Evolutionary conservation across 345 rosid species (phyloP).

Genomic region (Capsella bursapastoris): DNA sequence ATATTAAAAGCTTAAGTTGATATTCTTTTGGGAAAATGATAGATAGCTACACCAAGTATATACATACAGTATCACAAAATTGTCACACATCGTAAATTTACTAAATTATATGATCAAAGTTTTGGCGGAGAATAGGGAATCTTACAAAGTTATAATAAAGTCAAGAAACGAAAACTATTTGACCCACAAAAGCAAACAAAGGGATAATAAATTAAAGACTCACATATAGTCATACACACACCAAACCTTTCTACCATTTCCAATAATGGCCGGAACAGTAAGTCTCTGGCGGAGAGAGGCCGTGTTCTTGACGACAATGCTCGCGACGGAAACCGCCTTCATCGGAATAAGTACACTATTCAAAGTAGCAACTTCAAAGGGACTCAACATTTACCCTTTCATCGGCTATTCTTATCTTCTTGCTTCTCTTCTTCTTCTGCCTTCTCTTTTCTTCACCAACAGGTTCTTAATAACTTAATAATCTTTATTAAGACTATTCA

Average conservation of each 20-base stretch:
- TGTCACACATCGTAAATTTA: no score
- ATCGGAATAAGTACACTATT: constrained; percentile 72
- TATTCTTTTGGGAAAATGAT: no score
- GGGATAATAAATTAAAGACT: constrained; percentile 3
- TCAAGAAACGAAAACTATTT: no score
- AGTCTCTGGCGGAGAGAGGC: constrained; percentile 50
- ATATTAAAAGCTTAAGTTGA: no score
- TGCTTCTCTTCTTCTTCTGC: constrained; percentile 77
- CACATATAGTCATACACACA: not conserved
- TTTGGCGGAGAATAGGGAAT: no score
- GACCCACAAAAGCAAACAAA: not conserved
- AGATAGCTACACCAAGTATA: no score
- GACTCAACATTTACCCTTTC: constrained; percentile 71
- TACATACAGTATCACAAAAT: no score
- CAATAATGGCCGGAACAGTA: constrained; percentile 43
- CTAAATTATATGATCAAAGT: no score
- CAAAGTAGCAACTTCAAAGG: constrained; percentile 70
- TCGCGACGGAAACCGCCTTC: constrained; percentile 55
- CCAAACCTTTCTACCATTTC: not conserved
- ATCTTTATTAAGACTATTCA: not conserved
- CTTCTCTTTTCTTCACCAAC: constrained; percentile 70
- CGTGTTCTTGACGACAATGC: constrained; percentile 60
- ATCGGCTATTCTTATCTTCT: constrained; percentile 69
- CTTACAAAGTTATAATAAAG: no score
- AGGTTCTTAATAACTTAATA: constrained; percentile 46